Evolutionary conservation across 106 monocot genomes (phyloP), one percentile per base, ranked within the genome.

Genomic region (Dioscorea zingiberensis): DNA sequence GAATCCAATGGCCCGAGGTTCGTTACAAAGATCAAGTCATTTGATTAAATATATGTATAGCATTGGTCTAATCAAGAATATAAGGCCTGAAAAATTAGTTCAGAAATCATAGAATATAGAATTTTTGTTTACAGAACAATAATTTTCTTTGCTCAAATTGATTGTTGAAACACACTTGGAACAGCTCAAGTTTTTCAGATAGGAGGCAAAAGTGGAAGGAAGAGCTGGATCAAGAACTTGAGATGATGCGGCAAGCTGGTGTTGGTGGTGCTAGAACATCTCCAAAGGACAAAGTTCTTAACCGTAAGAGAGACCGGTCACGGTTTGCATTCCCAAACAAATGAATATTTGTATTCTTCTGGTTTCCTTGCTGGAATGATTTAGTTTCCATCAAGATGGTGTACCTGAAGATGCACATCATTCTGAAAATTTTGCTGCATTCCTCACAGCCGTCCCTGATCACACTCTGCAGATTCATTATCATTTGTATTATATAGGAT

Each of bases 141-240:
- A 3, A 30, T 15, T 16, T 56, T 22, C 25, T 8, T 13, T 15
- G 2, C 6, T 8, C 38, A 38, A 38, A 56, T 19, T 19, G 19
- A 48, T 19, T 25, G 27, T 54, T 18, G 29, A 2, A 10, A 23
- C 61, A 21, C 61, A 21, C 24, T 29, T 25, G 45, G 25, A 59
- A 30, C 76, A 82, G 79, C 56, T 27, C 48, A 32, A 81, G 38
- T 47, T 73, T 78, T 25, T 76, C 69, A 27, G 83, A 91, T 19
- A 80, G 72, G 55, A 73, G 55, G 28, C 80, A 62, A 62, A 89
- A 84, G 76, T 93, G 93, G 98, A 87, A 80, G 69, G 84, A 99
- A 83, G 93, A 99, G 73, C 66, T 99, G 32, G 77, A 78, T 65
- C 77, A 74, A 57, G 98, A 99, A 60, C 93, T 99, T 58, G 92